These are phyloP conservation scores for Daucus carota DNA, from an alignment of 129 eudicot species.

Conservation along the genomic window DH1_v3.0 NC_030387.2:36595501-36596000, in stretches of 20 bases:
- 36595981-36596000: conserved; percentile 49
- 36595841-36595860: conserved; percentile 7
- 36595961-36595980: conserved; percentile 31
- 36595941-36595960: conserved; percentile 7
- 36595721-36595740: not conserved
- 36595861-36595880: not conserved
- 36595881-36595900: not conserved
- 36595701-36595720: conserved; percentile 5
- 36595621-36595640: not conserved
- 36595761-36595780: conserved; percentile 6
- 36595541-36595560: not conserved
- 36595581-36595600: not conserved
- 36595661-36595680: not conserved
- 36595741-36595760: not conserved
- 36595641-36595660: not conserved
- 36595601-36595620: not conserved
- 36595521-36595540: not conserved
- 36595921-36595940: conserved; percentile 6
- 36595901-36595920: conserved; percentile 22
- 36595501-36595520: not conserved
- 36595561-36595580: not conserved
- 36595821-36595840: not conserved
- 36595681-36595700: not conserved
- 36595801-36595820: not conserved
- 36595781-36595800: not conserved